A percentile compares a stretch with the other conserved stretches of the same genome.
Evolutionary conservation across 2,329 filamentous ascomycete genomes (phyloP).

Genomic region (Epichloe aotearoae): DNA sequence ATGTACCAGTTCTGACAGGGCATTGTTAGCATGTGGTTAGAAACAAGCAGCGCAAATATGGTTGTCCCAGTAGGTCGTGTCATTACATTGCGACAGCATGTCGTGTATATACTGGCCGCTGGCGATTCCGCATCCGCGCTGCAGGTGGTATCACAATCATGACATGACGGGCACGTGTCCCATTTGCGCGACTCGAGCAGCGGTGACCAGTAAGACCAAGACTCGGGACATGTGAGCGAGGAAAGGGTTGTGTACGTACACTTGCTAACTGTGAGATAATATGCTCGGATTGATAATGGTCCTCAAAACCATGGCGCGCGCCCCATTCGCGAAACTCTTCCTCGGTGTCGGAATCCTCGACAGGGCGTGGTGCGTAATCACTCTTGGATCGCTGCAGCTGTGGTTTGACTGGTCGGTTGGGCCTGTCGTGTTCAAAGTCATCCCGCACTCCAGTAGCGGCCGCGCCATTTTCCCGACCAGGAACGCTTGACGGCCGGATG

Average conservation of each 20-base stretch:
- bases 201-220: neutral
- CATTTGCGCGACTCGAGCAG: slow-evolving; percentile 3
- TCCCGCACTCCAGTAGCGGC: slow-evolving; percentile 15
- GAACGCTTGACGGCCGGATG: slow-evolving; percentile 32
- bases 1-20: slow-evolving; percentile 80
- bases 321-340: slow-evolving; percentile 40
- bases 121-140: neutral
- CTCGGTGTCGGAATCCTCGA: slow-evolving; percentile 25
- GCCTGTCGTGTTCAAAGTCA: slow-evolving; percentile 22
- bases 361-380: slow-evolving; percentile 34
- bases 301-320: slow-evolving; percentile 77
- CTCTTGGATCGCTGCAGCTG: slow-evolving; percentile 44
- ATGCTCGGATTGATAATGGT: slow-evolving; percentile 82
- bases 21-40: slow-evolving; percentile 1
- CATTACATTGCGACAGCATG: neutral
- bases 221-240: neutral
- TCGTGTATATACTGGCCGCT: neutral
- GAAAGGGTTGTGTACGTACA: slow-evolving; percentile 33
- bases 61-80: neutral
- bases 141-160: slow-evolving; percentile 4
- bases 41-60: neutral
- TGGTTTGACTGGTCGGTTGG: slow-evolving; percentile 31
- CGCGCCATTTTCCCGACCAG: slow-evolving; percentile 26
- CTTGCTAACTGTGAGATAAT: slow-evolving; percentile 75
- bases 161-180: slow-evolving; percentile 2